Evolutionary conservation across 345 rosid genomes (phyloP).

Genomic region (Hevea brasiliensis): DNA sequence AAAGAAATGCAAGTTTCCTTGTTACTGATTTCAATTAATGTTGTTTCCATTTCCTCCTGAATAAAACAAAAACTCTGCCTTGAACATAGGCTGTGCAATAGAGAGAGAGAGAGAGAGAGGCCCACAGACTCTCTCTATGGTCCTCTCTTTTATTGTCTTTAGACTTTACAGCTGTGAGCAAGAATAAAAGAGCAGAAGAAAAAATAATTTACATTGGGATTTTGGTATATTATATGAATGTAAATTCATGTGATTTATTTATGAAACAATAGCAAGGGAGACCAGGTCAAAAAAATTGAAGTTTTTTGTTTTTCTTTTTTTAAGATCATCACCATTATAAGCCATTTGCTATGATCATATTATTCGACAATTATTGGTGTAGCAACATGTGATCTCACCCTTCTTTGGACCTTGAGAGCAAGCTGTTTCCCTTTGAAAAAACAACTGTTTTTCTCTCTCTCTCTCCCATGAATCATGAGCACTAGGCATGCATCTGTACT

Average conservation of each 20-base stretch:
- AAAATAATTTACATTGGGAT: conserved; percentile 4
- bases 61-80: not conserved
- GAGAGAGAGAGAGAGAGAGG: no score
- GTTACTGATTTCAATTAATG: not conserved
- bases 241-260: conserved; percentile 20
- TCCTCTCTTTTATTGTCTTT: conserved; percentile 26
- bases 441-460: conserved; percentile 12
- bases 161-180: conserved; percentile 53
- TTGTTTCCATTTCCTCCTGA: conserved; percentile 11
- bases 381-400: conserved; percentile 23
- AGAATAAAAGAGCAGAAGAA: conserved; percentile 8
- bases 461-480: conserved; percentile 29
- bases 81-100: no score
- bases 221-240: conserved; percentile 21
- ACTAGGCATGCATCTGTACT: conserved; percentile 33
- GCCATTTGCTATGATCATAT: no score
- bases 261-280: conserved; percentile 18
- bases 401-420: conserved; percentile 51
- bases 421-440: conserved; percentile 65
- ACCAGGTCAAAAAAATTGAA: not conserved
- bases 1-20: conserved; percentile 11
- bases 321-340: no score
- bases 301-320: no score
- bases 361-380: no score
- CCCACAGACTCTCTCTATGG: not conserved